Base-by-base conservation (phyloP, 805 yeast species). In the Ogataea nonfermentans region DNA sequence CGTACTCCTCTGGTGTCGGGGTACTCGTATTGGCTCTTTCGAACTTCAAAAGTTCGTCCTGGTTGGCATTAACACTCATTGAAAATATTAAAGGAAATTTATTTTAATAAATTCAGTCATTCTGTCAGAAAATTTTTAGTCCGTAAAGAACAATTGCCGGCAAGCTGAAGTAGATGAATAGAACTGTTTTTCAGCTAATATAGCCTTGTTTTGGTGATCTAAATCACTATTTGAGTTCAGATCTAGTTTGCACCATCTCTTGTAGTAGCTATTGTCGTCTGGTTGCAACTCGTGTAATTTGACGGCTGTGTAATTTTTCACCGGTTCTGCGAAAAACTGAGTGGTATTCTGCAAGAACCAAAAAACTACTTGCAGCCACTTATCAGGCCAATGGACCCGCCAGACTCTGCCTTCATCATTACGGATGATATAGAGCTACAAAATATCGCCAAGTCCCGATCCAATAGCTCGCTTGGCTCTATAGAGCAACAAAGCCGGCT, bases 1-100 rank as follows among this genome's bases (percentile, higher is more conserved):
- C 81, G 70, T 74, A 76, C 60, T 83, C 90, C 50, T 77, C 81
- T 43, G 78, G 79, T 33, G 70, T 66, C 29, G 84, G 84, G 9
- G 79, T 71, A 12, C 48, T 35, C 17, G 55, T 41, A 13, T 29
- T 42, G 16, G 47, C 17, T 37, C 49, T 40, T 3, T 35, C 29
- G 28, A 39, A 41, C 9, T 32, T 33, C 20, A 45, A 33, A 9
- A 41, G 34, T 6, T 34, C 44, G 37, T 33, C 19, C 7, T 17
- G 27, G 22, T 16, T 16, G 24, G 15, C 32, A 28, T 24, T 17
- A 19, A 32, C 13, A 24, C 36, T 37, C 41, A 37, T 37, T n/a
- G 12, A 32, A 6, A 25, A 16, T 32, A 24, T 17, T 30, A 23
- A 10, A 12, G 17, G 31, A 26, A 37, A 37, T 26, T 25, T 24